Base-by-base conservation (phyloP, 352 stramenopile species). In the Phytophthora podocarpi region DNA sequence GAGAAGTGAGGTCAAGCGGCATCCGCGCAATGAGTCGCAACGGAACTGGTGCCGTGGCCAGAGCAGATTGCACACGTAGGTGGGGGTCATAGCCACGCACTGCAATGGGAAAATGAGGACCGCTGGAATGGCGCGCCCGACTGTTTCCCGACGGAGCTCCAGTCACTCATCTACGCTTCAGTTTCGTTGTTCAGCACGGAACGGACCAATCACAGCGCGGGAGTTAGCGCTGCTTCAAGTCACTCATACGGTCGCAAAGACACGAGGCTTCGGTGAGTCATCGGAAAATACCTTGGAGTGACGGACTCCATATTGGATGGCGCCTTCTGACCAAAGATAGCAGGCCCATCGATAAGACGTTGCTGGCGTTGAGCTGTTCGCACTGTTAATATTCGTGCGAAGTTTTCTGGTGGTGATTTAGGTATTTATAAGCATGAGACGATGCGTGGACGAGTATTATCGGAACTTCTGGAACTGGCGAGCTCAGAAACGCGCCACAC, bases 191-290 rank as follows among this genome's bases (percentile, higher is more conserved):
- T 43, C 28, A 37, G 46, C 12, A 24, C 31, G 1, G 4, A 42
- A 36, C 16, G n/a, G 31, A 28, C 50, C 50, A 59, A 59, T 59
- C 50, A 42, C 9, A 30, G 28, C 13, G 9, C 27, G 15, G 16
- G 27, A 41, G 9, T 42, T 26, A 56, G 9, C 27, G 0, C 27
- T 9, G 13, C 35, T 64, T 64, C 55, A 64, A 63, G 42, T 58
- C 55, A 64, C 55, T 64, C 45, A 64, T 64, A 45, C 55, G 54
- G 55, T 58, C 35, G 35, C 43, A 57, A 45, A 64, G 55, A 58
- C 45, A 46, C n/a, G 28, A 21, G 21, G 16, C 1, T n/a, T 28
- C 6, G 12, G 12, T 63, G 54, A 63, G 54, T 63, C 43, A 63
- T 55, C 54, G 10, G 26, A 56, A 63, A 45, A 49, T 56, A 35